Evolutionary conservation across 2,329 filamentous ascomycete genomes (phyloP).

Genomic region (Scedosporium minutisporum): DNA sequence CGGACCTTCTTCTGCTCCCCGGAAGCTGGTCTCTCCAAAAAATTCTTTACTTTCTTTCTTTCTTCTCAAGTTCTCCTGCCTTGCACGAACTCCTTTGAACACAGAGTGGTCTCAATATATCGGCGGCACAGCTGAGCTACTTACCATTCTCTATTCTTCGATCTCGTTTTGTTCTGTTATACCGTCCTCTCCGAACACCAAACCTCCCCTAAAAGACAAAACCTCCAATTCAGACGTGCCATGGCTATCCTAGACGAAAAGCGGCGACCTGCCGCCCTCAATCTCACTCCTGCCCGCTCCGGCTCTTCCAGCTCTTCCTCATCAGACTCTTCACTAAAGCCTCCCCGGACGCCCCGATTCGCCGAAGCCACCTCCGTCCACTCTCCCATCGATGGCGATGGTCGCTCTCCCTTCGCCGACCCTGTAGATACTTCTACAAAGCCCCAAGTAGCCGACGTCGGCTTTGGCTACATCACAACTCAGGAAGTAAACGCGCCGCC

Average conservation of each 20-base stretch:
- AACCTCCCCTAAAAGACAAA: not conserved
- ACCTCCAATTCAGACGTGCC: conserved; percentile 6
- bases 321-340: conserved; percentile 49
- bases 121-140: conserved; percentile 10
- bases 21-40: conserved; percentile 47
- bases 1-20: conserved; percentile 29
- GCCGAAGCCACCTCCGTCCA: conserved; percentile 71
- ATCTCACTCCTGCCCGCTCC: conserved; percentile 39
- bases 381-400: conserved; percentile 51
- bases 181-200: not conserved
- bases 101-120: not conserved
- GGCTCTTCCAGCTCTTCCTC: conserved; percentile 40
- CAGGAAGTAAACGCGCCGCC: conserved; percentile 50
- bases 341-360: conserved; percentile 67
- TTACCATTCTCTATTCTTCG: conserved; percentile 17
- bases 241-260: conserved; percentile 40
- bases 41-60: conserved; percentile 23
- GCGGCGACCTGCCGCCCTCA: conserved; percentile 47
- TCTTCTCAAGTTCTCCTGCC: conserved; percentile 13
- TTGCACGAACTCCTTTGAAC: not conserved
- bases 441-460: conserved; percentile 73
- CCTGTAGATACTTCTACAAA: conserved; percentile 44
- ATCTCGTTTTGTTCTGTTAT: conserved; percentile 2
- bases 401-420: conserved; percentile 49
- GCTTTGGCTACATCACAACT: conserved; percentile 79